Evolutionary conservation across 306 rosid species (phyloP).

Genomic region (Pyrus bretschneideri): DNA sequence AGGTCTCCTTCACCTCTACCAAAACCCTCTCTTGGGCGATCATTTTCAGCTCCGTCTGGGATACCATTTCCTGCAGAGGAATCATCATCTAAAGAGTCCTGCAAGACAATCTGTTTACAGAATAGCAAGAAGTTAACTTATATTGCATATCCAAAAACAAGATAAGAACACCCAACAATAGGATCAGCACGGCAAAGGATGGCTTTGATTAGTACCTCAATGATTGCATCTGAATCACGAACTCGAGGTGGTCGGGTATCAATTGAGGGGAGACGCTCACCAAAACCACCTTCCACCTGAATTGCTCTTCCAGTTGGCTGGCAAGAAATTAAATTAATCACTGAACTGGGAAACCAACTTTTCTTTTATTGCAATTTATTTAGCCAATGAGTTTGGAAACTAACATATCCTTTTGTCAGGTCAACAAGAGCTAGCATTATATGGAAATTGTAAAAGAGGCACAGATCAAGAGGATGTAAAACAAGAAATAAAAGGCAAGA

Average conservation of each 20-base stretch:
- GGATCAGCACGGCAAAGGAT: not conserved
- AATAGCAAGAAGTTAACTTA: slow-evolving; percentile 23
- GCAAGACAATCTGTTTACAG: slow-evolving; percentile 81
- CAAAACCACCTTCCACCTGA: slow-evolving; percentile 96
- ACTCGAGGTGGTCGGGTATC: slow-evolving; percentile 91
- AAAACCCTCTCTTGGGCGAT: slow-evolving; percentile 40
- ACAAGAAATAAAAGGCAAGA: not conserved
- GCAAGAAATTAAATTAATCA: slow-evolving; percentile 24
- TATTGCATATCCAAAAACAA: slow-evolving; percentile 1
- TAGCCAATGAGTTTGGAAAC: not conserved
- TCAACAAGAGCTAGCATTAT: not conserved
- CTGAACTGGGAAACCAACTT: slow-evolving; percentile 6
- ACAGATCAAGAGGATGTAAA: not conserved
- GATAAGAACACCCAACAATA: not conserved
- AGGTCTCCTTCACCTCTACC: slow-evolving; percentile 46
- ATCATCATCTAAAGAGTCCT: slow-evolving; percentile 76
- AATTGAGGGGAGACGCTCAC: slow-evolving; percentile 93
- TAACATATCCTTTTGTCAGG: not conserved
- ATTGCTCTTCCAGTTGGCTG: slow-evolving; percentile 99
- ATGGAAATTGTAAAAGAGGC: not conserved
- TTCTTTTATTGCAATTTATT: not conserved
- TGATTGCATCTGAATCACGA: slow-evolving; percentile 97
- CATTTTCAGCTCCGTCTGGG: slow-evolving; percentile 51
- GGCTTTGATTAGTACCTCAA: slow-evolving; percentile 62
- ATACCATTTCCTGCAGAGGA: slow-evolving; percentile 52